Percentiles rank a stretch among this genome's conserved stretches.
phyloP scores from a whole-genome alignment of 2,329 filamentous ascomycete species.

The Coniochaeta hoffmannii region DNA sequence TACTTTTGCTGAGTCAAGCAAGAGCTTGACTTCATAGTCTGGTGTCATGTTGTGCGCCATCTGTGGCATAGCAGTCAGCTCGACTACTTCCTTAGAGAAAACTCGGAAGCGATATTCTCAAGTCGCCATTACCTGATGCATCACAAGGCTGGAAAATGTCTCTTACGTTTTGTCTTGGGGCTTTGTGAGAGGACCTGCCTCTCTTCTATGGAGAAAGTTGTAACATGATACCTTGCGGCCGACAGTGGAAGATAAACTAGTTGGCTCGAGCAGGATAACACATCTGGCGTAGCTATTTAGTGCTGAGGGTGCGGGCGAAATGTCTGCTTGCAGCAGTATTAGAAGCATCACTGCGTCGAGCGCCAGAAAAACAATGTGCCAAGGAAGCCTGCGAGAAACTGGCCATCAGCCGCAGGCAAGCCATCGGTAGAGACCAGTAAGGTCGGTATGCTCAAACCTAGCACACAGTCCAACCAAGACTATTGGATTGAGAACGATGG shows the following conservation, averaged over 20 bases:
- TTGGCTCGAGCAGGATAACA: no score
- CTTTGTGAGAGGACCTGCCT: background rate
- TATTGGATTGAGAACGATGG: background rate
- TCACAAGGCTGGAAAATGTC: background rate
- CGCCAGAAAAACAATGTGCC: background rate
- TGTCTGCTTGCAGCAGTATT: no score
- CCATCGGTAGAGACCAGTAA: background rate
- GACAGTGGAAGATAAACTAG: background rate
- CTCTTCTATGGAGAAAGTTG: background rate
- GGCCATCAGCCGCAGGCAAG: background rate
- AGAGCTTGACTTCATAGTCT: slow-evolving; percentile 25
- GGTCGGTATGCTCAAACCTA: background rate
- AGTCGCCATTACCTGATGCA: background rate
- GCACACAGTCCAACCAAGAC: background rate
- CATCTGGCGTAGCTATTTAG: no score
- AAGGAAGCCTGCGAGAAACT: background rate
- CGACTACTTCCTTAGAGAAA: background rate
- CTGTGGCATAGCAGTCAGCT: background rate
- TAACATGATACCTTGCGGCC: background rate
- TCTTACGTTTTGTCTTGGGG: background rate
- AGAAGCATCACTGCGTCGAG: no score
- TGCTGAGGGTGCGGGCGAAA: no score
- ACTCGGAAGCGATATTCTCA: background rate
- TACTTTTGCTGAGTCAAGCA: slow-evolving; percentile 23
- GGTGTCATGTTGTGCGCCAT: slow-evolving; percentile 15